Percentiles rank a stretch among this genome's conserved stretches.
These are phyloP conservation scores for Taiozyma sp. DNA, from an alignment of 1,139 yeast genomes.

Conservation along the genomic window DNA sequence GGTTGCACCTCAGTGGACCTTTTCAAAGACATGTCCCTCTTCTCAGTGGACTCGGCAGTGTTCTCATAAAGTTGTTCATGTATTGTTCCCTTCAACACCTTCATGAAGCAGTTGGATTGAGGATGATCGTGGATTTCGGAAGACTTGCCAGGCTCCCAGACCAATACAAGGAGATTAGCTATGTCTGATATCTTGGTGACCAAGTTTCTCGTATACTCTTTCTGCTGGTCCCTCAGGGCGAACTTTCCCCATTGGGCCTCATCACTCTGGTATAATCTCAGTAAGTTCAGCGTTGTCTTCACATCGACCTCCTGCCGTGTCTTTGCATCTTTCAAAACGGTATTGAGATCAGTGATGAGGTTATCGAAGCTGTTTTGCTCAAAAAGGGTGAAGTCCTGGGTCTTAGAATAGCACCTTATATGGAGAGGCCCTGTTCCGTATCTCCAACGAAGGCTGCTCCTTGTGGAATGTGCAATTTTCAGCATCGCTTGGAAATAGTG, in stretches of 20 bases:
- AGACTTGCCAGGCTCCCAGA: constrained; percentile 50
- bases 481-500: neutral
- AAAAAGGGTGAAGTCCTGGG: constrained; percentile 1
- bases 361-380: constrained; percentile 2
- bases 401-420: neutral
- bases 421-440: neutral
- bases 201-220: constrained; percentile 45
- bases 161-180: constrained; percentile 46
- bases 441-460: neutral
- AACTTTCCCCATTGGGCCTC: constrained; percentile 10
- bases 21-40: constrained; percentile 9
- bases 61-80: constrained; percentile 41
- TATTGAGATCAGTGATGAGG: constrained; percentile 7
- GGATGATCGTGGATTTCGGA: constrained; percentile 58
- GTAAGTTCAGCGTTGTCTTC: constrained; percentile 8
- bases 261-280: constrained; percentile 7
- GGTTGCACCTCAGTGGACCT: constrained; percentile 14
- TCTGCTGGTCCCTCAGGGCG: constrained; percentile 3
- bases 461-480: neutral
- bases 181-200: constrained; percentile 44
- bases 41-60: constrained; percentile 30
- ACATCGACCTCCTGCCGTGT: constrained; percentile 7
- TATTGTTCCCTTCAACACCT: constrained; percentile 43
- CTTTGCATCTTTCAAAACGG: neutral
- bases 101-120: constrained; percentile 56